phyloP scores from a whole-genome alignment of 2,329 filamentous ascomycete species.

The Neofusicoccum parvum region DNA sequence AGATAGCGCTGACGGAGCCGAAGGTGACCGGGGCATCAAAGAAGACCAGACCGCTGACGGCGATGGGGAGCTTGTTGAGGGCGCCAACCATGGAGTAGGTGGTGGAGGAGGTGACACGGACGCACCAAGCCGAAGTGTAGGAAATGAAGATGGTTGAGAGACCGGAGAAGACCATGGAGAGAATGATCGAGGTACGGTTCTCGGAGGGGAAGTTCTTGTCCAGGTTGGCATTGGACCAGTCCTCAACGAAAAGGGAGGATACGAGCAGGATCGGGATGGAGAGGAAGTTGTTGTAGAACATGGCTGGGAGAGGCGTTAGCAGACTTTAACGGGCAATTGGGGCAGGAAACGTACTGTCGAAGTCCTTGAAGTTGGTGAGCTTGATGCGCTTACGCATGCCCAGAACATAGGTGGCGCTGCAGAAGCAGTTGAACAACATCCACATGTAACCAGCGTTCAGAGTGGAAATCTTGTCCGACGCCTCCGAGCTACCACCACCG shows the following conservation, averaged over 20 bases:
- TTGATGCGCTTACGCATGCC: slow-evolving; percentile 98
- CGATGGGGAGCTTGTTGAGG: slow-evolving; percentile 96
- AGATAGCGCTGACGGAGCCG: slow-evolving; percentile 87
- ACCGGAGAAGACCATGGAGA: slow-evolving; percentile 92
- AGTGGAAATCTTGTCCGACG: slow-evolving; percentile 78
- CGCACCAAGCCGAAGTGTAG: slow-evolving; percentile 99
- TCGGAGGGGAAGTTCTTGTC: slow-evolving; percentile 84
- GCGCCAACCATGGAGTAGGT: slow-evolving; percentile 99
- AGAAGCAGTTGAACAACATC: slow-evolving; percentile 97
- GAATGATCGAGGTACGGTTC: slow-evolving; percentile 74
- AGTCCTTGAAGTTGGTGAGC: slow-evolving; percentile 99
- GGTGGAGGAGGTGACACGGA: slow-evolving; percentile 93
- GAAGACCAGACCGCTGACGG: slow-evolving; percentile 83
- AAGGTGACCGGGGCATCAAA: slow-evolving; percentile 93
- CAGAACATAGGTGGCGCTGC: slow-evolving; percentile 85
- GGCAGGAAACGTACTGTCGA: slow-evolving; percentile 80
- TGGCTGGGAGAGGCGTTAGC: slow-evolving; percentile 61
- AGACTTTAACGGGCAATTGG: not conserved
- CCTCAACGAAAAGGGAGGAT: slow-evolving; percentile 80
- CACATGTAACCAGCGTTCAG: slow-evolving; percentile 94
- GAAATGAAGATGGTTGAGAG: slow-evolving; percentile 95
- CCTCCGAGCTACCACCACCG: slow-evolving; percentile 56
- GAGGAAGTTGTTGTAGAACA: slow-evolving; percentile 99
- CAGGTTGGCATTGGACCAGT: slow-evolving; percentile 89
- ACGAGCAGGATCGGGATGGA: slow-evolving; percentile 89